These are phyloP conservation scores for Didymellaceae sp. DNA, from an alignment of 2,329 filamentous ascomycete genomes.

Conservation along the genomic window DNA sequence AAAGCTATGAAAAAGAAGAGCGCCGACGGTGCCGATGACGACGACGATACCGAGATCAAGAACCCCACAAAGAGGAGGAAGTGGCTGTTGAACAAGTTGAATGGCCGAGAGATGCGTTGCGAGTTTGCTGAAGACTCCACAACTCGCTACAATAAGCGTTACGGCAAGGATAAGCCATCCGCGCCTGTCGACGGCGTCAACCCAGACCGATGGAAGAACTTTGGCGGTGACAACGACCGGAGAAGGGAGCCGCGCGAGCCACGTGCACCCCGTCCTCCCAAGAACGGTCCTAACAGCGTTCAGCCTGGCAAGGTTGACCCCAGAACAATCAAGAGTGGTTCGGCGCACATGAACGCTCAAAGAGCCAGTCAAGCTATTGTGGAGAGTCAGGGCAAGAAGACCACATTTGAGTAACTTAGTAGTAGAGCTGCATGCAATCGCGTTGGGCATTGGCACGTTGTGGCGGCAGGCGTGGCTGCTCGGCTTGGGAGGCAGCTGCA, in stretches of 20 bases:
- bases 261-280: slow-evolving; percentile 26
- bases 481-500: slow-evolving; percentile 1
- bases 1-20: slow-evolving; percentile 52
- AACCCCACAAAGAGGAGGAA: slow-evolving; percentile 59
- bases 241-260: slow-evolving; percentile 36
- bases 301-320: slow-evolving; percentile 48
- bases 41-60: slow-evolving; percentile 50
- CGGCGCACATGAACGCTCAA: slow-evolving; percentile 55
- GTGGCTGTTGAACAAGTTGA: slow-evolving; percentile 85
- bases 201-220: slow-evolving; percentile 37
- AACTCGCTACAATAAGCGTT: slow-evolving; percentile 91
- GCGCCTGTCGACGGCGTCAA: slow-evolving; percentile 44
- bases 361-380: slow-evolving; percentile 82
- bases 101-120: slow-evolving; percentile 81
- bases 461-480: slow-evolving; percentile 2
- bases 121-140: slow-evolving; percentile 94
- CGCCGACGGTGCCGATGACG: slow-evolving; percentile 64
- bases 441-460: not conserved
- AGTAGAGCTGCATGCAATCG: not conserved
- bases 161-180: slow-evolving; percentile 69
- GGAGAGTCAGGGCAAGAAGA: slow-evolving; percentile 78
- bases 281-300: slow-evolving; percentile 11
- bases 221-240: slow-evolving; percentile 37
- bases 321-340: slow-evolving; percentile 53
- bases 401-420: slow-evolving; percentile 68